These are phyloP conservation scores for Phytophthora citrophthora DNA, from an alignment of 352 stramenopile species.

Conservation along the genomic window DNA sequence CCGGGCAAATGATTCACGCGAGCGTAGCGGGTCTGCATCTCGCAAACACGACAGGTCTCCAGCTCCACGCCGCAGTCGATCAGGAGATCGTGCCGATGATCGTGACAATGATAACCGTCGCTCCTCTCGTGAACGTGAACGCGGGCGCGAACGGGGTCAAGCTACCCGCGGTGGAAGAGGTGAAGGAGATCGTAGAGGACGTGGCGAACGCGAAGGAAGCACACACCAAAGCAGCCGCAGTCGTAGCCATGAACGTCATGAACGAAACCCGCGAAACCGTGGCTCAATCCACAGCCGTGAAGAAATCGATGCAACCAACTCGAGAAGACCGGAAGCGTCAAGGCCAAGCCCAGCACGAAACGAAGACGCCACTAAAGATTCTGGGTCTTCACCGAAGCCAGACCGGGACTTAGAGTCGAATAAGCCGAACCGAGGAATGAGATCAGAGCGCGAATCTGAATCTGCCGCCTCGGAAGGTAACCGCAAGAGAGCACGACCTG, in stretches of 20 bases:
- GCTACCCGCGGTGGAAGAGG: conserved; percentile 28
- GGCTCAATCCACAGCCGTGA: conserved; percentile 24
- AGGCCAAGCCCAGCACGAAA: conserved; percentile 22
- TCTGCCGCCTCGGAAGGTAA: conserved; percentile 14
- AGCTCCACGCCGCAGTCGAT: conserved; percentile 43
- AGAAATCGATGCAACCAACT: conserved; percentile 14
- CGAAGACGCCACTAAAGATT: conserved; percentile 23
- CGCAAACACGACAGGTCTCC: conserved; percentile 42
- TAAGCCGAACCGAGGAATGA: conserved; percentile 22
- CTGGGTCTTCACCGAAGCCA: conserved; percentile 15
- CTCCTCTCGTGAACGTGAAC: conserved; percentile 38
- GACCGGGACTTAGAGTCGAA: conserved; percentile 16
- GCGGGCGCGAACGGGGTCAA: conserved; percentile 36
- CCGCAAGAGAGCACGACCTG: conserved; percentile 56
- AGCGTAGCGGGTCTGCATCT: conserved; percentile 32
- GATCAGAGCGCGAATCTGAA: conserved; percentile 33
- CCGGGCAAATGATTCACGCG: conserved; percentile 21
- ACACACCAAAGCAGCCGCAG: conserved; percentile 27
- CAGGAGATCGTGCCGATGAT: conserved; percentile 39
- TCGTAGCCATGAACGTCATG: conserved; percentile 35
- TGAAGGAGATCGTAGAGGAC: conserved; percentile 29
- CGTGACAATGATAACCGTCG: conserved; percentile 30
- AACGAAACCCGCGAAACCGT: conserved; percentile 28
- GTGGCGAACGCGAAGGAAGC: conserved; percentile 17
- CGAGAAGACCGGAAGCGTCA: conserved; percentile 13